These are phyloP conservation scores for Epichloe aotearoae DNA, from an alignment of 2,329 filamentous ascomycete species.

Conservation along the genomic window DNA sequence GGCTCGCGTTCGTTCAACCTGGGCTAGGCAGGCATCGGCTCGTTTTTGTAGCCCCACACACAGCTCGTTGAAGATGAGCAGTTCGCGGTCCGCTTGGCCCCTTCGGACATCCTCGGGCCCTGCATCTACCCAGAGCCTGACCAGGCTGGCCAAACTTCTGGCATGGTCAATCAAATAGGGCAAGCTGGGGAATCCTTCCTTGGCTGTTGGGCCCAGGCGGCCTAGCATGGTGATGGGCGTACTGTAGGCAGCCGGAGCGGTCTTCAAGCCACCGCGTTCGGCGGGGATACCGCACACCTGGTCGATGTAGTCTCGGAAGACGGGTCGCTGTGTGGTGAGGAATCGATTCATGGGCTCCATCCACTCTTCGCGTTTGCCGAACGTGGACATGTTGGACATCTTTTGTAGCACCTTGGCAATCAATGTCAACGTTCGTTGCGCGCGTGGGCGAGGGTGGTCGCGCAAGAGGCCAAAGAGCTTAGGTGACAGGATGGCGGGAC, in stretches of 20 bases:
- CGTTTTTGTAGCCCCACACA: conserved; percentile 37
- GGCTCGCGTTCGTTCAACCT: conserved; percentile 32
- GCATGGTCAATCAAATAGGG: conserved; percentile 88
- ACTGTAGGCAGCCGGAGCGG: conserved; percentile 73
- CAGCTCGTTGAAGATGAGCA: conserved; percentile 38
- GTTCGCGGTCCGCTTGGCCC: conserved; percentile 30
- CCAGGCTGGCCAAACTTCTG: conserved; percentile 69
- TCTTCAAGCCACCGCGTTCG: conserved; percentile 45
- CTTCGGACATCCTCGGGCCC: conserved; percentile 26
- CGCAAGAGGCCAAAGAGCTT: conserved; percentile 77
- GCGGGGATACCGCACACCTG: conserved; percentile 70
- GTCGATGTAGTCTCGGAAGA: conserved; percentile 81
- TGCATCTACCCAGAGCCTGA: conserved; percentile 64
- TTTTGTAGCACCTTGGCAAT: conserved; percentile 89
- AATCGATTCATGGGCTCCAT: conserved; percentile 98
- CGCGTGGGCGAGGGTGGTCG: conserved; percentile 71
- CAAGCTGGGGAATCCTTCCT: conserved; percentile 85
- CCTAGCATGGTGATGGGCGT: conserved; percentile 84
- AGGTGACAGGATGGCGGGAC: conserved; percentile 88
- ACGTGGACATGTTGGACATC: conserved; percentile 78
- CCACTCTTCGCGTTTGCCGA: conserved; percentile 93
- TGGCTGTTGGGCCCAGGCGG: conserved; percentile 63
- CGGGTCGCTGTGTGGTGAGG: conserved; percentile 57
- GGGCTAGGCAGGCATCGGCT: conserved; percentile 36
- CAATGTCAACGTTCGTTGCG: conserved; percentile 78